phyloP scores from a whole-genome alignment of 2,329 filamentous ascomycete genomes.

The Sarocladium kiliense region DNA sequence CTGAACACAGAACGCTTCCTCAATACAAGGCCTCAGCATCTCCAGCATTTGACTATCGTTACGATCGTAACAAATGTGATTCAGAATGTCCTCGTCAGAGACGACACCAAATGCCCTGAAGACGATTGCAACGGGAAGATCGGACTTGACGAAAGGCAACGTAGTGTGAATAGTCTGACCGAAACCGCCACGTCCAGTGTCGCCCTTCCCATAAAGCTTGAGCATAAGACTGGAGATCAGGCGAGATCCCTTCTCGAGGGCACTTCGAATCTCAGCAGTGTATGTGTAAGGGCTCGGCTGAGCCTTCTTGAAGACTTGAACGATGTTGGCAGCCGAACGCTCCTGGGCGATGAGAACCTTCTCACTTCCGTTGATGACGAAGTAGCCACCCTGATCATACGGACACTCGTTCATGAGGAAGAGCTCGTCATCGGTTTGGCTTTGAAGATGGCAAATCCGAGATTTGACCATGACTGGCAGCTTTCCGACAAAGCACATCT shows the following conservation, averaged over 20 bases:
- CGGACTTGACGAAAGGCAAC: constrained; percentile 87
- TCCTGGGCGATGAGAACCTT: constrained; percentile 98
- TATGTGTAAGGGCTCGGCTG: constrained; percentile 88
- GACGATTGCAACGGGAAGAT: constrained; percentile 90
- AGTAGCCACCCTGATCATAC: constrained; percentile 97
- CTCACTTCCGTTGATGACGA: constrained; percentile 98
- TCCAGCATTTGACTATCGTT: constrained; percentile 96
- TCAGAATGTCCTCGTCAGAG: constrained; percentile 95
- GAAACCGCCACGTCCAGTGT: constrained; percentile 69
- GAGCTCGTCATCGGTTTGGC: constrained; percentile 76
- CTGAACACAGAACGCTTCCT: constrained; percentile 94
- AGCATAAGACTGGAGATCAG: constrained; percentile 90
- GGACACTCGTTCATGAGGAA: constrained; percentile 95
- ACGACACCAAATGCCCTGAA: constrained; percentile 95
- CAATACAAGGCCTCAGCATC: constrained; percentile 94
- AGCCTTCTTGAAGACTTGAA: constrained; percentile 98
- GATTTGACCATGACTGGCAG: constrained; percentile 98
- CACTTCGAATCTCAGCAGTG: constrained; percentile 92
- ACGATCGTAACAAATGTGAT: constrained; percentile 94
- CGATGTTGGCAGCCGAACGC: constrained; percentile 94
- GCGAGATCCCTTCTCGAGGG: constrained; percentile 90
- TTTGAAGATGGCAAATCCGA: constrained; percentile 84
- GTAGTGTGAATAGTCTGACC: constrained; percentile 87
- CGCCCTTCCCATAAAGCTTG: constrained; percentile 83
- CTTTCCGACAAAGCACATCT: constrained; percentile 71